Evolutionary conservation across 2,329 filamentous ascomycete genomes (phyloP), one percentile per base, ranked within the genome.

Genomic region (Ceratocystis variospora): DNA sequence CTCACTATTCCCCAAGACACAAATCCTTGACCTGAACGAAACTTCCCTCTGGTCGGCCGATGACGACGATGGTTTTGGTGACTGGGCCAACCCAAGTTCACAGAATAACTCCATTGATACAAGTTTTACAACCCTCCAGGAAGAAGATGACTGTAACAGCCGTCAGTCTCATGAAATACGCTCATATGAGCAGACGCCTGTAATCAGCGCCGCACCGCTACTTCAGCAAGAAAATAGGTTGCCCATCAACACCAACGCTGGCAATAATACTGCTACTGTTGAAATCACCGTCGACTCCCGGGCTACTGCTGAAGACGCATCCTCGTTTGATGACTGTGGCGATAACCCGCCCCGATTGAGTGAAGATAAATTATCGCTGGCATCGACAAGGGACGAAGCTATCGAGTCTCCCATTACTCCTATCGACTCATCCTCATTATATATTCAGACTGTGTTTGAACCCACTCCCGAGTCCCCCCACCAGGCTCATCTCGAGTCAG

Each of bases 281-380:
- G 63, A 65, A 45, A 61, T 61, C 3, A 25, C 37, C 15, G 31
- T 66, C 48, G 66, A 66, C 63, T 61, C 66, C 37, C 66, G 66
- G 66, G 63, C 66, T 37, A 12, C 55, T 62, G 66, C 57, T 8
- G 41, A 55, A 7, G 59, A 37, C n/a, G 63, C 59, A 44, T 61
- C 63, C 25, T n/a, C 44, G 25, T 66, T 63, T 44, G 55, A 33
- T 10, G 19, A 25, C 41, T 31, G 48, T 28, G 41, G 59, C 61
- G 66, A 65, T 7, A 53, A 19, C 46, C 46, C 17, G 22, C 53
- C 53, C 19, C 28, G 61, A 28, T 37, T 63, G 8, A 68, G 63
- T 17, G 41, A 61, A 44, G 64, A 65, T 22, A 66, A 59, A 46
- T 53, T 22, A 6, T 67, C 57, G 17, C 33, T 62, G 10, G 62